Base-by-base conservation (phyloP, 176 grass and related monocot species). In the Aechmea fasciata region DNA sequence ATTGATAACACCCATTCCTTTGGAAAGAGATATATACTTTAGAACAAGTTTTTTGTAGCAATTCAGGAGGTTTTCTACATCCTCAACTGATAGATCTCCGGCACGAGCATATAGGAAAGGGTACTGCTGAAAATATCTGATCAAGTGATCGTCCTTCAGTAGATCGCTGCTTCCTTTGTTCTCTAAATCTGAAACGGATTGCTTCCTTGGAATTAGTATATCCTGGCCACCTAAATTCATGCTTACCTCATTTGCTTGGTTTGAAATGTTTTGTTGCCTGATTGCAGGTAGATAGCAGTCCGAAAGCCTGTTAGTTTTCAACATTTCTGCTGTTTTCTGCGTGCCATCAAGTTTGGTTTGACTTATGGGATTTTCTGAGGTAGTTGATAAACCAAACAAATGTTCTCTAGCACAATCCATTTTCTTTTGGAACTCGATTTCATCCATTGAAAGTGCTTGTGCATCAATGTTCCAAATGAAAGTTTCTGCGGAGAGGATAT, bases 391-490 rank as follows among this genome's bases (percentile, higher is more conserved):
- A 52, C 89, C 94, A 47, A 93, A 74, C 25, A 90, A 47, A 70
- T 69, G 74, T 63, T 83, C 82, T 82, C 77, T 88, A 69, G 94
- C 94, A 20, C 28, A 78, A 73, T 92, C 79, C 87, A 99, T 99
- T 78, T 93, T 93, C 68, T 80, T 92, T 67, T 90, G 84, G 53
- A 99, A 99, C 52, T 99, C 89, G 2, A 79, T 49, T 52, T 99
- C 94, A 74, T 90, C 73, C 84, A 99, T 90, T 18, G 94, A 93
- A 68, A 99, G 77, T 53, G 94, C 79, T 70, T 90, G 81, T 2
- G 84, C 89, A 48, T 99, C 94, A 66, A 99, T 87, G 64, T 99
- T 93, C 94, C 94, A 93, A 66, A 99, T 83, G 61, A 99, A 99
- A 80, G 94, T 90, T 71, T 99, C 89, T 10, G 94, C 89, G 62